Percentiles rank a stretch among this genome's conserved stretches.
Conservation (phyloP, 352 stramenopile species). For the Phytophthora ramorum region DNA sequence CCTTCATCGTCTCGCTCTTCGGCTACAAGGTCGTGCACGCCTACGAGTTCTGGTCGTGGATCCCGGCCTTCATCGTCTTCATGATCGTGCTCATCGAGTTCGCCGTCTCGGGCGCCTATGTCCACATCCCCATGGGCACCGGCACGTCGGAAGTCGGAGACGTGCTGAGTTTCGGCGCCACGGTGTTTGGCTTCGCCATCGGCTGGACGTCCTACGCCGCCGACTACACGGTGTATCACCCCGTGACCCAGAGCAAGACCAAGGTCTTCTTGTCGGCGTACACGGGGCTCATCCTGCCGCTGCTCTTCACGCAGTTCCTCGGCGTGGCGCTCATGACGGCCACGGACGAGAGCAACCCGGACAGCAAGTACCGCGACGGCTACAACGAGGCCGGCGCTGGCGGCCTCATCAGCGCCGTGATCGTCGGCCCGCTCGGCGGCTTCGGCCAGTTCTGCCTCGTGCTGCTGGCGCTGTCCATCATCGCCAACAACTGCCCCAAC, state of each 20-base stretch:
- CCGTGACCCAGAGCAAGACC: constrained; percentile 44
- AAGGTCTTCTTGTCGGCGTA: constrained; percentile 58
- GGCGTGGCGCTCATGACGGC: constrained; percentile 47
- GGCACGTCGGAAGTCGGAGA: constrained; percentile 40
- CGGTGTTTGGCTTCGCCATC: constrained; percentile 50
- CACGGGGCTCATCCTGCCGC: constrained; percentile 47
- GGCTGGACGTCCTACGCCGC: constrained; percentile 47
- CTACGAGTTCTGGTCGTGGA: constrained; percentile 66
- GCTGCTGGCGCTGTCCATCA: constrained; percentile 53
- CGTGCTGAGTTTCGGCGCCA: constrained; percentile 46
- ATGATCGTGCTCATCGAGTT: constrained; percentile 54
- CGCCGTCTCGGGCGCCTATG: constrained; percentile 44
- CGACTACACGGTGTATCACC: constrained; percentile 61
- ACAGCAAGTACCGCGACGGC: constrained; percentile 40
- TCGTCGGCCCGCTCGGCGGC: constrained; percentile 43
- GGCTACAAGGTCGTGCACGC: constrained; percentile 57
- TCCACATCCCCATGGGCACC: constrained; percentile 52
- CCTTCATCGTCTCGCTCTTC: constrained; percentile 56
- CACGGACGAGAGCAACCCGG: constrained; percentile 39
- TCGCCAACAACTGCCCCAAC: constrained; percentile 64
- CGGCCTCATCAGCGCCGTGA: constrained; percentile 44
- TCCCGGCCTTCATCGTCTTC: constrained; percentile 55
- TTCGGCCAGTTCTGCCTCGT: constrained; percentile 56
- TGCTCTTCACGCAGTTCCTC: constrained; percentile 53
- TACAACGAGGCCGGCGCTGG: constrained; percentile 42